phyloP scores from a whole-genome alignment of 768 basidiomycete genomes.

The Podaxis sp. region DNA sequence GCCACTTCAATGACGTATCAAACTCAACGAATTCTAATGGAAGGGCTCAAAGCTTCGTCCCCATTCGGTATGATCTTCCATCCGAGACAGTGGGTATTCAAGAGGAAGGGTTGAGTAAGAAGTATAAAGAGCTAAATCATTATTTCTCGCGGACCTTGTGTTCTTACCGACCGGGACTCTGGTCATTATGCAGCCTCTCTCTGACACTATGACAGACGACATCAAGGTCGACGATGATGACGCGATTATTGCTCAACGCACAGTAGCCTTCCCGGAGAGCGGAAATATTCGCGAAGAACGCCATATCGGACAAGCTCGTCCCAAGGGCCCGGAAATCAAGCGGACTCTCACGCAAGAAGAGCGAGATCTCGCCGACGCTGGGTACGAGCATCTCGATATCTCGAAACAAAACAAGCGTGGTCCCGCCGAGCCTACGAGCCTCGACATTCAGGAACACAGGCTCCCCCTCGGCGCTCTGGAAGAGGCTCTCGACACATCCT shows the following conservation, averaged over 20 bases:
- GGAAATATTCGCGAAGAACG: constrained; percentile 40
- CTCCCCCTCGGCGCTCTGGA: constrained; percentile 42
- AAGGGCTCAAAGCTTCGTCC: constrained; percentile 9
- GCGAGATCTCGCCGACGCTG: constrained; percentile 64
- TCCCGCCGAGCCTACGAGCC: constrained; percentile 28
- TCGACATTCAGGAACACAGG: constrained; percentile 61
- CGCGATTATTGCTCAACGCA: constrained; percentile 36
- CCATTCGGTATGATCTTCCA: constrained; percentile 4
- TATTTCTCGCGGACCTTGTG: not conserved
- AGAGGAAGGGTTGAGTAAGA: not conserved
- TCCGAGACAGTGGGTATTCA: constrained; percentile 1
- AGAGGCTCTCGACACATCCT: constrained; percentile 43
- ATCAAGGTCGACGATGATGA: constrained; percentile 25
- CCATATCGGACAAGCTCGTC: constrained; percentile 32
- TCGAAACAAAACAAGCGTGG: constrained; percentile 28
- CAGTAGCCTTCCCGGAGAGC: constrained; percentile 52
- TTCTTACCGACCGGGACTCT: not conserved
- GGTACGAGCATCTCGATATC: constrained; percentile 59
- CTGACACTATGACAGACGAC: constrained; percentile 20
- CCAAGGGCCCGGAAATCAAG: constrained; percentile 59
- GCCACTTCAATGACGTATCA: constrained; percentile 24
- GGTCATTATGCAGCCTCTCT: constrained; percentile 4
- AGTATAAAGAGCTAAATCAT: constrained; percentile 8
- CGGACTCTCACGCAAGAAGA: constrained; percentile 67
- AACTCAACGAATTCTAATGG: constrained; percentile 14